These are phyloP conservation scores for Xylariales sp. DNA, from an alignment of 2,329 filamentous ascomycete genomes.

Conservation along the genomic window DNA sequence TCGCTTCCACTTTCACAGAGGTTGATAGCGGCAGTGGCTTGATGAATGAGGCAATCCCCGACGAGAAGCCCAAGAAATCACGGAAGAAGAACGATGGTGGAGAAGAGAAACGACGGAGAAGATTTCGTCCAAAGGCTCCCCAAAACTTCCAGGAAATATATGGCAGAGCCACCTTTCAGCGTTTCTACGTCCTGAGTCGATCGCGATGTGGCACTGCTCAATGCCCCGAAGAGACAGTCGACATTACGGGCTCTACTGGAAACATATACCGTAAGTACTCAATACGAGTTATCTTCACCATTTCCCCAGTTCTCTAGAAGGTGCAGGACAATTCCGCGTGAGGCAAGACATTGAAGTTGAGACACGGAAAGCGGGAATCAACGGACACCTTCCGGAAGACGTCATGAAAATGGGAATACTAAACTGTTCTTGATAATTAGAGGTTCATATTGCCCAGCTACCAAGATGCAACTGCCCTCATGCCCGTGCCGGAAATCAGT, in stretches of 20 bases:
- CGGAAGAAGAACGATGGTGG: conserved; percentile 5
- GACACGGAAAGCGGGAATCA: no score
- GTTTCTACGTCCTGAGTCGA: conserved; percentile 42
- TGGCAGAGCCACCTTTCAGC: conserved; percentile 7
- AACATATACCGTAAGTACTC: conserved; percentile 67
- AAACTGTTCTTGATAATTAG: no score
- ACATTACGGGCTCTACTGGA: conserved; percentile 59
- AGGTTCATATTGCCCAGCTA: conserved; percentile 44
- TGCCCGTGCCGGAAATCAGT: conserved; percentile 48
- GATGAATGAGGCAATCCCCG: neutral
- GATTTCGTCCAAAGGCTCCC: conserved; percentile 5
- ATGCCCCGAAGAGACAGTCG: conserved; percentile 47
- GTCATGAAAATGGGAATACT: no score
- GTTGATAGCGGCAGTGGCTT: no score
- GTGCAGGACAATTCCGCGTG: no score
- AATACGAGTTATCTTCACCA: no score
- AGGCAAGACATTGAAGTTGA: no score
- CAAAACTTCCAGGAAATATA: conserved; percentile 2
- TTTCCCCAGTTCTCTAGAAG: no score
- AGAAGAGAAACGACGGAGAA: conserved; percentile 11
- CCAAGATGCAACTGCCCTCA: conserved; percentile 55
- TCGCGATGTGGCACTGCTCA: conserved; percentile 27
- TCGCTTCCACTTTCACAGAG: no score
- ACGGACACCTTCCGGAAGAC: no score
- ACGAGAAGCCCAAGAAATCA: conserved; percentile 5